Evolutionary conservation across 2,329 filamentous ascomycete species (phyloP).

Genomic region (Alternaria longipes): DNA sequence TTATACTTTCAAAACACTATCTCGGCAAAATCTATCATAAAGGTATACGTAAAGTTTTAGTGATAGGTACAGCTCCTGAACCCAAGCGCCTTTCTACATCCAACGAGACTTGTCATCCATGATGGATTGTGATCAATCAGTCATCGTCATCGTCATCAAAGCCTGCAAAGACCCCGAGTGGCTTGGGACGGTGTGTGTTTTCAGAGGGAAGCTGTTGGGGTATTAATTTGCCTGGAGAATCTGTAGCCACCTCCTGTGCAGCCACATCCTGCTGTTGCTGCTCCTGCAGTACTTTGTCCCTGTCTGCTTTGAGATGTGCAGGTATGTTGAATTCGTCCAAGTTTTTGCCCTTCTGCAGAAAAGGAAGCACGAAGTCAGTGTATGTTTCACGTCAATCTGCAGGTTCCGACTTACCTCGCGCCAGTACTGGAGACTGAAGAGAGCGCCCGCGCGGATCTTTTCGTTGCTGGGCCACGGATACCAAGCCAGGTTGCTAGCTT

Average conservation of each 20-base stretch:
- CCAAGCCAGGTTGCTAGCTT: slow-evolving; percentile 58
- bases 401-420: slow-evolving; percentile 17
- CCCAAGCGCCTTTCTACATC: background rate
- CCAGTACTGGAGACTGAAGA: slow-evolving; percentile 53
- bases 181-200: slow-evolving; percentile 4
- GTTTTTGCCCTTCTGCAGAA: slow-evolving; percentile 23
- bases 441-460: slow-evolving; percentile 72
- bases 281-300: slow-evolving; percentile 12
- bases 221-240: background rate
- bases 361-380: background rate
- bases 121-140: background rate
- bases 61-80: background rate
- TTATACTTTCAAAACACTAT: background rate
- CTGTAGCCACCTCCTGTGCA: background rate
- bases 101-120: background rate
- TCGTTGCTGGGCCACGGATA: slow-evolving; percentile 79
- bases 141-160: slow-evolving; percentile 13
- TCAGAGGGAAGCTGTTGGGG: slow-evolving; percentile 5
- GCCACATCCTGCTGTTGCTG: background rate
- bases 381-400: background rate
- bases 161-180: slow-evolving; percentile 14
- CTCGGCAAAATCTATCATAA: background rate
- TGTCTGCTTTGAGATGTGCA: slow-evolving; percentile 33
- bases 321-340: slow-evolving; percentile 33
- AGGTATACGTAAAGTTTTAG: background rate